Conservation (phyloP, 2,329 filamentous ascomycete species). For the Coleophoma cylindrospora region DNA sequence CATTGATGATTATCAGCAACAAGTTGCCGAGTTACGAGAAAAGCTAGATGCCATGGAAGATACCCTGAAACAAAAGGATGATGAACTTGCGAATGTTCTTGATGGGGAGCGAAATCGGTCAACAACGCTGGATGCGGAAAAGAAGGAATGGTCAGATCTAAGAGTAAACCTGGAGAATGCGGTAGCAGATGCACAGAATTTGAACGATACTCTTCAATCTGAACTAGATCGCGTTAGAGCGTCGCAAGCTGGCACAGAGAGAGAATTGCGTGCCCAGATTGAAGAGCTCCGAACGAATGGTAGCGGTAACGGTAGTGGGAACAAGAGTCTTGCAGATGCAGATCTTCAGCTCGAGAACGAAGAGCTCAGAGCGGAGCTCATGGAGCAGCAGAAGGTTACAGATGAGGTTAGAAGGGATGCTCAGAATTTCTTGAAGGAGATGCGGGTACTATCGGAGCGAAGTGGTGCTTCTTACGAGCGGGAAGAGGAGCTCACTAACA, state of each 20-base stretch:
- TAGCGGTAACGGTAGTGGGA: conserved; percentile 20
- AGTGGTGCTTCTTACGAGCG: conserved; percentile 75
- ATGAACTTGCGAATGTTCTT: conserved; percentile 56
- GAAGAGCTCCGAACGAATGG: conserved; percentile 40
- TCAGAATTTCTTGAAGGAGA: conserved; percentile 78
- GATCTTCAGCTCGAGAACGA: conserved; percentile 66
- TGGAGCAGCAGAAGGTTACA: conserved; percentile 75
- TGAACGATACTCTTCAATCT: conserved; percentile 75
- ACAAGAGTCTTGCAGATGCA: conserved; percentile 28
- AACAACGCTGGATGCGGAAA: conserved; percentile 53
- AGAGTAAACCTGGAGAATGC: conserved; percentile 66
- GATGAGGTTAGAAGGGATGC: conserved; percentile 85
- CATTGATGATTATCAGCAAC: conserved; percentile 74
- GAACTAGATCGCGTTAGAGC: conserved; percentile 71
- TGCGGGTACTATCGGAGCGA: conserved; percentile 79
- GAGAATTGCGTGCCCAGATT: conserved; percentile 59
- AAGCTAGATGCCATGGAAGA: conserved; percentile 70
- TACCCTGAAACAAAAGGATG: conserved; percentile 65
- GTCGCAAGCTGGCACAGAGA: conserved; percentile 61
- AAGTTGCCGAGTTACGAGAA: conserved; percentile 69
- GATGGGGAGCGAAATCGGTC: conserved; percentile 52
- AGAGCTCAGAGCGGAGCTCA: conserved; percentile 57
- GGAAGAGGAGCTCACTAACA: conserved; percentile 72
- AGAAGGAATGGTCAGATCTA: conserved; percentile 65
- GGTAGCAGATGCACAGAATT: conserved; percentile 65